These are phyloP conservation scores for Sugiyamaella castrensis DNA, from an alignment of 1,139 yeast species.

Conservation along the genomic window DNA sequence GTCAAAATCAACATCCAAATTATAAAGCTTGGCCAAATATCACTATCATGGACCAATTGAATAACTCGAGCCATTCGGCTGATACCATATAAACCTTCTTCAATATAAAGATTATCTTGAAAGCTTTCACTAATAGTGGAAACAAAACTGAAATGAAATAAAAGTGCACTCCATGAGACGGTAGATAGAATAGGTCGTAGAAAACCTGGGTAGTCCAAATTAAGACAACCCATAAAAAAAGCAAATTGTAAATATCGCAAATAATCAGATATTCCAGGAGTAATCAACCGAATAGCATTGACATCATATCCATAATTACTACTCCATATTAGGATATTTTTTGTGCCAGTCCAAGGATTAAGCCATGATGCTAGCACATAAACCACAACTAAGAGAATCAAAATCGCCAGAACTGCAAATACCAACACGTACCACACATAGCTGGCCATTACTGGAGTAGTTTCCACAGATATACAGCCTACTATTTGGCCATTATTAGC, in stretches of 20 bases:
- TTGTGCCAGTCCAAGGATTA: constrained; percentile 63
- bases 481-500: constrained; percentile 39
- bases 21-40: constrained; percentile 38
- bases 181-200: constrained; percentile 53
- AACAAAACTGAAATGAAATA: constrained; percentile 32
- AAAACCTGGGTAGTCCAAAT: constrained; percentile 61
- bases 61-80: constrained; percentile 30
- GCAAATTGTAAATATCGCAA: constrained; percentile 35
- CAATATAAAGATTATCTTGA: constrained; percentile 28
- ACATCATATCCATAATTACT: constrained; percentile 64
- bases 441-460: constrained; percentile 50
- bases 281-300: constrained; percentile 53
- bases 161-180: constrained; percentile 41
- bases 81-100: constrained; percentile 30
- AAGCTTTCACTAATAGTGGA: constrained; percentile 19
- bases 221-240: constrained; percentile 54
- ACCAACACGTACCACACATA: constrained; percentile 45
- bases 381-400: constrained; percentile 44
- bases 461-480: constrained; percentile 49
- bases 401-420: constrained; percentile 44
- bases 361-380: constrained; percentile 40
- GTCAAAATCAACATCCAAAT: constrained; percentile 33
- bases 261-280: constrained; percentile 50
- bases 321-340: constrained; percentile 53
- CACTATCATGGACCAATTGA: constrained; percentile 29